Evolutionary conservation across 495 filamentous ascomycete species (phyloP).

Genomic region (Cladorrhinum samala): DNA sequence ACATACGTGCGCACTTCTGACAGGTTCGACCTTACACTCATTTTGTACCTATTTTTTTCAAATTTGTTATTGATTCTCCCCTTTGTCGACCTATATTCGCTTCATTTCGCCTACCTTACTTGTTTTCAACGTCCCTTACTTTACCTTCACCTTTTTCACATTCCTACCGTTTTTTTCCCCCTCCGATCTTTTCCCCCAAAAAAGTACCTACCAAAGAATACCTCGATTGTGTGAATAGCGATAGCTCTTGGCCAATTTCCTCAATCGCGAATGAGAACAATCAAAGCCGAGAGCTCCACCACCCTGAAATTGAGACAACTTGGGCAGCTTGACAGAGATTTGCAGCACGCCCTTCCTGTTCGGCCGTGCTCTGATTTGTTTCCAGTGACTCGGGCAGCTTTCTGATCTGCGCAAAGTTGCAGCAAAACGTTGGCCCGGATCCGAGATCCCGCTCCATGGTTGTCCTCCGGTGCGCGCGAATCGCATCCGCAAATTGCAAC

Average conservation of each 20-base stretch:
- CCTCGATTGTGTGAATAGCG: neutral
- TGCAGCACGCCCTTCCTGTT: neutral
- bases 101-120: neutral
- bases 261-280: constrained; percentile 1
- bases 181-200: neutral
- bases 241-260: neutral
- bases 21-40: neutral
- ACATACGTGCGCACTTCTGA: no score
- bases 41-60: neutral
- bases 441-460: constrained; percentile 18
- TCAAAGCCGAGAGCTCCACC: constrained; percentile 11
- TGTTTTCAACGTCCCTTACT: neutral
- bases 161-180: neutral
- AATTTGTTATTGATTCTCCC: neutral
- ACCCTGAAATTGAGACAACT: constrained; percentile 1
- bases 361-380: neutral
- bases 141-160: neutral
- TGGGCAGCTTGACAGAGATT: constrained; percentile 2
- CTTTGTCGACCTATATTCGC: neutral
- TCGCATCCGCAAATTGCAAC: constrained; percentile 9
- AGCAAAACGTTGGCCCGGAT: constrained; percentile 13
- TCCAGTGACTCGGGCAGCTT: neutral
- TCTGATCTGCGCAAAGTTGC: constrained; percentile 10
- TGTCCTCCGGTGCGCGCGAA: neutral
- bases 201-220: neutral